phyloP scores from a whole-genome alignment of 148 eudicot genomes.

The Spergularia bocconei region DNA sequence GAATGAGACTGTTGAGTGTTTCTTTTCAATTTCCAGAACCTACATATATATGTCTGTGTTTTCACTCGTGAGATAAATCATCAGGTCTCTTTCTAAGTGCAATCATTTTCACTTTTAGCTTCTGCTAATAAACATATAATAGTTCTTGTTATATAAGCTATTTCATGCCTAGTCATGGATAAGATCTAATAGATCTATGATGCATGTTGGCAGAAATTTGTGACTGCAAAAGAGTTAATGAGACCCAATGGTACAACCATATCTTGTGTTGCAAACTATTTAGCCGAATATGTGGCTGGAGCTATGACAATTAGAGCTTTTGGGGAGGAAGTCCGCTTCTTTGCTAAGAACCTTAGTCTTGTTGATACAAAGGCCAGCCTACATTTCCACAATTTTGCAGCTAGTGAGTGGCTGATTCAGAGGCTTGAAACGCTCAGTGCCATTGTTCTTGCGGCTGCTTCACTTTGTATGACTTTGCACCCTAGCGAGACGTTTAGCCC shows the following conservation, averaged over 20 bases:
- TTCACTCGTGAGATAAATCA: too few relatives aligned
- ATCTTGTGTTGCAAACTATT: slow-evolving; percentile 82
- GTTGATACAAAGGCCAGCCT: slow-evolving; percentile 80
- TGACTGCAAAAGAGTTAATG: slow-evolving; percentile 82
- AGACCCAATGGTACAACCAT: slow-evolving; percentile 86
- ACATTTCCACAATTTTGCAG: slow-evolving; percentile 76
- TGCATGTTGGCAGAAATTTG: slow-evolving; percentile 44
- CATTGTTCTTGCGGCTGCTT: slow-evolving; percentile 63
- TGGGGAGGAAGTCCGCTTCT: slow-evolving; percentile 78
- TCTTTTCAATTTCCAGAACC: too few relatives aligned
- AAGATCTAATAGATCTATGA: background rate
- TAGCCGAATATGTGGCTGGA: slow-evolving; percentile 85
- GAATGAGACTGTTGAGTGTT: background rate
- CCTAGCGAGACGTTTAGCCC: slow-evolving; percentile 77
- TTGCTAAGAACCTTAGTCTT: slow-evolving; percentile 63
- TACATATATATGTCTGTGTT: too few relatives aligned
- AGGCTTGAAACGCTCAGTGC: slow-evolving; percentile 79
- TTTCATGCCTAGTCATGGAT: too few relatives aligned
- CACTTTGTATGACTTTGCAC: slow-evolving; percentile 85
- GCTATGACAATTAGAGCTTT: slow-evolving; percentile 84
- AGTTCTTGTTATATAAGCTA: too few relatives aligned
- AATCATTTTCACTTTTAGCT: too few relatives aligned
- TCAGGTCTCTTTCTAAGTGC: too few relatives aligned
- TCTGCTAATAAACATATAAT: too few relatives aligned
- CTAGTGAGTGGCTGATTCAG: slow-evolving; percentile 89